Percentiles rank a stretch among this genome's conserved stretches.
Conservation (phyloP, 805 yeast species). For the Spathaspora sp. region DNA sequence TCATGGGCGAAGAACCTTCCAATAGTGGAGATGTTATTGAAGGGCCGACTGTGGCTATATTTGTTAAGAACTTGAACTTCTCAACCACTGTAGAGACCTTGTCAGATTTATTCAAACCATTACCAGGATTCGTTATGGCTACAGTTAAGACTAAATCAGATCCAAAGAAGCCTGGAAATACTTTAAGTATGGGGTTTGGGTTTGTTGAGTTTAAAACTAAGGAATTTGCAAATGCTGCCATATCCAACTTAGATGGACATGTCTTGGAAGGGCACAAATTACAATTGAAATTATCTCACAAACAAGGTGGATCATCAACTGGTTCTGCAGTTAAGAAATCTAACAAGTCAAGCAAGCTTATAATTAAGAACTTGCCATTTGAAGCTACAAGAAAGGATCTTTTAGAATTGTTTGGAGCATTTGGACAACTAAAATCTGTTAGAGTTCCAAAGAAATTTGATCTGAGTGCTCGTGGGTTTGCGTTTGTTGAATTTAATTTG, state of each 20-base stretch:
- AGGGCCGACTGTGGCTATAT: conserved; percentile 83
- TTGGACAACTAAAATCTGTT: conserved; percentile 91
- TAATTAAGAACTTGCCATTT: conserved; percentile 95
- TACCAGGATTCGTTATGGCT: conserved; percentile 79
- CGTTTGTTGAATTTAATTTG: conserved; percentile 87
- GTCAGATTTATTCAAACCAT: conserved; percentile 56
- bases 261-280: conserved; percentile 86
- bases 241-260: conserved; percentile 67
- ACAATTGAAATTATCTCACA: conserved; percentile 83
- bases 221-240: conserved; percentile 76
- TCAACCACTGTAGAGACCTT: conserved; percentile 62
- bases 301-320: conserved; percentile 47
- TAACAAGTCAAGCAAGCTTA: conserved; percentile 61
- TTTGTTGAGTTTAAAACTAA: conserved; percentile 84
- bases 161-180: conserved; percentile 61
- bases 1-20: conserved; percentile 28
- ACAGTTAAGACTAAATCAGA: conserved; percentile 86
- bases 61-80: conserved; percentile 90
- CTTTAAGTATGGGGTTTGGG: conserved; percentile 96
- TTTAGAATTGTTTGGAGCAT: conserved; percentile 88
- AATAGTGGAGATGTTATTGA: conserved; percentile 35
- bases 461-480: conserved; percentile 94
- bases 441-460: conserved; percentile 96
- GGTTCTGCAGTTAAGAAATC: conserved; percentile 18
- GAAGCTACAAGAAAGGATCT: conserved; percentile 92